A percentile compares a stretch with the other conserved stretches of the same genome.
Evolutionary conservation across 139 green algal species (phyloP).

Genomic region (Limnomonas spitsbergensis): DNA sequence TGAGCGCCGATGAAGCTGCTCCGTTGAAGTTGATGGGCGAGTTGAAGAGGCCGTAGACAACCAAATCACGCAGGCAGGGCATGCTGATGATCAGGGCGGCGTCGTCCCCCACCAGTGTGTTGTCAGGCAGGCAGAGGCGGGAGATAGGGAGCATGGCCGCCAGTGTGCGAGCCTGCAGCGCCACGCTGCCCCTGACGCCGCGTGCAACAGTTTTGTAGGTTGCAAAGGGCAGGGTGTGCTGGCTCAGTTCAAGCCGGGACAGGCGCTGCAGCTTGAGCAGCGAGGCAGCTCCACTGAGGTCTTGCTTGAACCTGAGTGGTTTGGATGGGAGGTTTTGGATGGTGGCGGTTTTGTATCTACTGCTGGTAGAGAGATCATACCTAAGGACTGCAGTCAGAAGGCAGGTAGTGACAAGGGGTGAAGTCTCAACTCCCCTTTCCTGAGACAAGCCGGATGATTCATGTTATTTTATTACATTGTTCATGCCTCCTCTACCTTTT

Average conservation of each 20-base stretch:
- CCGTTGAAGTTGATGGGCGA: neutral
- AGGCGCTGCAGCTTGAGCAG: conserved; percentile 1
- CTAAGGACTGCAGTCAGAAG: neutral
- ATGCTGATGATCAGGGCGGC: neutral
- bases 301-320: neutral
- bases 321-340: neutral
- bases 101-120: neutral
- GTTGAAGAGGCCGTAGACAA: neutral
- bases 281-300: neutral
- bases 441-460: too few relatives aligned
- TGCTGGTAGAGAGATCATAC: neutral
- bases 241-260: neutral
- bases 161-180: neutral
- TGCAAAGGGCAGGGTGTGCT: neutral
- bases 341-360: neutral
- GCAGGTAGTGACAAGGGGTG: too few relatives aligned
- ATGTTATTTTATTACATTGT: too few relatives aligned
- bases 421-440: too few relatives aligned
- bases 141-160: neutral
- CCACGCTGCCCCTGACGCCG: neutral
- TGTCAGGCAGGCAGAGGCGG: neutral
- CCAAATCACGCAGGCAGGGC: neutral
- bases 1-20: neutral
- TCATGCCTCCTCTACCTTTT: neutral
- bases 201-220: neutral